phyloP scores from a whole-genome alignment of 2,329 filamentous ascomycete species.

The Chaetomiaceae sp. region DNA sequence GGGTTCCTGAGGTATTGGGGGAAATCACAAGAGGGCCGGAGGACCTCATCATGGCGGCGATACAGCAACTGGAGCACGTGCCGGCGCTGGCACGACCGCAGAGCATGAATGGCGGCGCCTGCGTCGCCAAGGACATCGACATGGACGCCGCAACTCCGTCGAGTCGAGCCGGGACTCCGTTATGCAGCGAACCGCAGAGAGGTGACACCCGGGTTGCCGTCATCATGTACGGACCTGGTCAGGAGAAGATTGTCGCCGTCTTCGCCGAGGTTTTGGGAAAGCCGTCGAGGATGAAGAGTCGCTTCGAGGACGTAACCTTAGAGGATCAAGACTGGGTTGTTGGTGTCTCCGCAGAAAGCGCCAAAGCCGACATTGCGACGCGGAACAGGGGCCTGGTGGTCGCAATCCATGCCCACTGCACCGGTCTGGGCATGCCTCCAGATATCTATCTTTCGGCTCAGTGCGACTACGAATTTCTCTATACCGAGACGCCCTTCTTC shows the following conservation, averaged over 20 bases:
- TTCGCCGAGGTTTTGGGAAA: slow-evolving; percentile 79
- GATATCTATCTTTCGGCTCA: slow-evolving; percentile 58
- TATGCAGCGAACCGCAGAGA: slow-evolving; percentile 43
- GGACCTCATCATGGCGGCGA: slow-evolving; percentile 25
- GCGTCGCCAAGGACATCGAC: slow-evolving; percentile 33
- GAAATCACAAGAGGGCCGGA: neutral
- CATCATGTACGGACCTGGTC: slow-evolving; percentile 65
- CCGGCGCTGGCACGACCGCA: slow-evolving; percentile 25
- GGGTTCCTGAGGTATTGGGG: too few species aligned
- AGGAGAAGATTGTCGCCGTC: slow-evolving; percentile 68
- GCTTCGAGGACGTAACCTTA: slow-evolving; percentile 49
- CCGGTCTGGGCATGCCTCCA: slow-evolving; percentile 65
- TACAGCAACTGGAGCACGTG: slow-evolving; percentile 26
- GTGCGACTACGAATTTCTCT: slow-evolving; percentile 84
- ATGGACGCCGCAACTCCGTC: slow-evolving; percentile 24
- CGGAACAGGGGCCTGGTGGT: slow-evolving; percentile 57
- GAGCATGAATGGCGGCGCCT: slow-evolving; percentile 22
- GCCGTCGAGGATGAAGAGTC: slow-evolving; percentile 55
- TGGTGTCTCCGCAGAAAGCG: slow-evolving; percentile 55
- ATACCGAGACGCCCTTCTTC: slow-evolving; percentile 66
- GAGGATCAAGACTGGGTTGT: slow-evolving; percentile 61
- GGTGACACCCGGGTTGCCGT: slow-evolving; percentile 57
- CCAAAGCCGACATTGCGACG: slow-evolving; percentile 53
- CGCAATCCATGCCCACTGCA: slow-evolving; percentile 71
- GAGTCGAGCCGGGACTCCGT: slow-evolving; percentile 36